A percentile compares a stretch with the other conserved stretches of the same genome.
These are phyloP conservation scores for Misopates orontium DNA, from an alignment of 257 asterid species.

Conservation along the genomic window DNA sequence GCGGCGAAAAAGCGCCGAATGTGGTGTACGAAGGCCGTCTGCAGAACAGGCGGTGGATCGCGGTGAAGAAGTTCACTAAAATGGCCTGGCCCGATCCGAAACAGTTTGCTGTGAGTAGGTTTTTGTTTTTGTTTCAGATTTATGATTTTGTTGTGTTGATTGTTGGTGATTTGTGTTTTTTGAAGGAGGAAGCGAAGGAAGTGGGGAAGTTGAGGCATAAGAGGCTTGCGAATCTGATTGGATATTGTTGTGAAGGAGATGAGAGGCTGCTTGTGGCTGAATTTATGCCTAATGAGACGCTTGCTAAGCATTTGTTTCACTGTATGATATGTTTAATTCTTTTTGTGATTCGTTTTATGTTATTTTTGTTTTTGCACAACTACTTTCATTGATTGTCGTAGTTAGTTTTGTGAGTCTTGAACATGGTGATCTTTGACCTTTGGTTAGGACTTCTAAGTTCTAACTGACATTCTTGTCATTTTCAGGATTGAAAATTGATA, in stretches of 20 bases:
- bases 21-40: constrained; percentile 81
- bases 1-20: constrained; percentile 96
- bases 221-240: constrained; percentile 96
- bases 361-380: background rate
- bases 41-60: constrained; percentile 86
- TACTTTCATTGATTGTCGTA: background rate
- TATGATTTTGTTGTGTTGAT: constrained; percentile 31
- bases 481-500: too few relatives aligned
- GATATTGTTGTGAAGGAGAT: constrained; percentile 95
- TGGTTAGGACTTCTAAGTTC: too few relatives aligned
- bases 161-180: constrained; percentile 23
- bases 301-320: constrained; percentile 92
- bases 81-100: constrained; percentile 97
- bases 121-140: background rate
- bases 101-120: constrained; percentile 70
- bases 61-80: constrained; percentile 83
- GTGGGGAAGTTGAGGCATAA: constrained; percentile 95
- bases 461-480: too few relatives aligned
- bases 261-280: constrained; percentile 97
- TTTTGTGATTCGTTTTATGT: constrained; percentile 3
- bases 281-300: constrained; percentile 96
- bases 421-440: background rate
- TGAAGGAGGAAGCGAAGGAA: constrained; percentile 90
- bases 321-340: constrained; percentile 43
- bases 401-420: constrained; percentile 3